Percentiles rank a stretch among this genome's conserved stretches.
Conservation (phyloP, 2,329 filamentous ascomycete species). For the Ascochyta rabiei region DNA sequence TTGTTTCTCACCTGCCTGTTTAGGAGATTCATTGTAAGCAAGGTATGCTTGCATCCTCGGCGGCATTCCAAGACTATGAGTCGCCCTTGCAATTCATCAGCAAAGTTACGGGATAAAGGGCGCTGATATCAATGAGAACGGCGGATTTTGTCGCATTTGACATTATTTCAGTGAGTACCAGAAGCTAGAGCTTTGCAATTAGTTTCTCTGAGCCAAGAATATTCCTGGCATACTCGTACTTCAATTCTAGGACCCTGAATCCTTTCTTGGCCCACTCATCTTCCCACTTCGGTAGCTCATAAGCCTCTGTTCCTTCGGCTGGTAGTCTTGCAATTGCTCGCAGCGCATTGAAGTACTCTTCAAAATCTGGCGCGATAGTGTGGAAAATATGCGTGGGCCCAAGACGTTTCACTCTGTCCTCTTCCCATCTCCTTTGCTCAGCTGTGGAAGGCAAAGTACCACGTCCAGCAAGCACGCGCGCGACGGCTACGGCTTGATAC, state of each 20-base stretch:
- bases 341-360: conserved; percentile 67
- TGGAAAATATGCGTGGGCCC: conserved; percentile 56
- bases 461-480: conserved; percentile 63
- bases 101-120: neutral
- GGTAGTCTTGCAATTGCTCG: conserved; percentile 32
- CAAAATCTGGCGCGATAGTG: conserved; percentile 66
- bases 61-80: neutral
- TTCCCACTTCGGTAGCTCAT: conserved; percentile 7
- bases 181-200: neutral
- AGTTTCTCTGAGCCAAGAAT: neutral
- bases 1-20: too few relatives aligned
- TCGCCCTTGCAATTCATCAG: neutral
- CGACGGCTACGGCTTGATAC: conserved; percentile 69
- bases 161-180: too few relatives aligned
- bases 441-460: conserved; percentile 56
- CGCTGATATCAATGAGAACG: neutral
- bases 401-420: conserved; percentile 59
- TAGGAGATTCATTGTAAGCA: too few relatives aligned
- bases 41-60: too few relatives aligned
- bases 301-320: conserved; percentile 4
- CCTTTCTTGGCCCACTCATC: conserved; percentile 7
- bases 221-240: conserved; percentile 8
- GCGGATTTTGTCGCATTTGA: neutral
- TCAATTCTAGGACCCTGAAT: conserved; percentile 6
- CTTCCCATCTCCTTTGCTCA: conserved; percentile 64